Conservation (phyloP, 306 rosid species). For the Corylus heterophylla region DNA sequence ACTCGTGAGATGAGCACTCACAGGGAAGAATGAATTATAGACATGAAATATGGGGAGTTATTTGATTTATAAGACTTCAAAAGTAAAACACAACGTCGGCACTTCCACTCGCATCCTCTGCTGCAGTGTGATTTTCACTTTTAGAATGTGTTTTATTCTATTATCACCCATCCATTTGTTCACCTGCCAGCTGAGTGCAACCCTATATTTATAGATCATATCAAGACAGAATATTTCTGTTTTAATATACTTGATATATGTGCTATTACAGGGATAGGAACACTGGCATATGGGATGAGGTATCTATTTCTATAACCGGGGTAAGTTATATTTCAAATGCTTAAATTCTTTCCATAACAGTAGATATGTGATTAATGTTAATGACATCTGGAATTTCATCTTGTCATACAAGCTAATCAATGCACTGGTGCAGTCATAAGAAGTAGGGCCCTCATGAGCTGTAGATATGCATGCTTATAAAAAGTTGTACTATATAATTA, state of each 20-base stretch:
- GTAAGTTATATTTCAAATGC: slow-evolving; percentile 50
- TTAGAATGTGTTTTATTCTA: neutral
- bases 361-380: neutral
- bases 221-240: slow-evolving; percentile 8
- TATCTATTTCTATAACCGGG: slow-evolving; percentile 77
- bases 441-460: neutral
- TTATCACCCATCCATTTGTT: neutral
- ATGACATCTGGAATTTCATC: neutral
- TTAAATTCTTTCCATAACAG: slow-evolving; percentile 20
- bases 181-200: neutral
- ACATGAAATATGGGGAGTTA: neutral
- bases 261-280: slow-evolving; percentile 82
- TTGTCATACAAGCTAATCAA: neutral
- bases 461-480: neutral
- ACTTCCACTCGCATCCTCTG: neutral
- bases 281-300: slow-evolving; percentile 99
- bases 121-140: neutral
- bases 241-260: slow-evolving; percentile 28
- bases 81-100: neutral
- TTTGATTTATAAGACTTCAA: neutral
- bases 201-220: slow-evolving; percentile 8
- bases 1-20: too few relatives aligned
- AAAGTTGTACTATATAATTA: neutral
- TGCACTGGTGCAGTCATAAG: neutral
- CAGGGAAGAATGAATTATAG: neutral